Evolutionary conservation across 2,329 filamentous ascomycete species (phyloP).

Genomic region (Trichophyton schoenleinii): DNA sequence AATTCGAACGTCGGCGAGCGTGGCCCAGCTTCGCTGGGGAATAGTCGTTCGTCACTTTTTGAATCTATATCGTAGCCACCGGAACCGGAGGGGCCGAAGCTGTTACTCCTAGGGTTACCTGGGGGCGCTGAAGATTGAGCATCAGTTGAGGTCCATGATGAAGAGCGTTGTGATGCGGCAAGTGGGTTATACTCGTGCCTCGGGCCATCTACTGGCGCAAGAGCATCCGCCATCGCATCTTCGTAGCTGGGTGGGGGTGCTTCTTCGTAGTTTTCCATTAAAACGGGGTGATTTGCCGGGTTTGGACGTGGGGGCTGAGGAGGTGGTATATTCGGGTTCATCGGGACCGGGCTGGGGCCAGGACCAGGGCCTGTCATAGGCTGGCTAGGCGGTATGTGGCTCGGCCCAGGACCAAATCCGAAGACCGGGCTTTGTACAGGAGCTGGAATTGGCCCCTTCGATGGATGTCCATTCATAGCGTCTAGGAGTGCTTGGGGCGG

Average conservation of each 20-base stretch:
- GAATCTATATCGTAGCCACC: constrained; percentile 8
- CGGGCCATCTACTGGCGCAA: constrained; percentile 60
- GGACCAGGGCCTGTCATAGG: constrained; percentile 8
- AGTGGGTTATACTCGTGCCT: constrained; percentile 42
- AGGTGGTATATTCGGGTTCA: constrained; percentile 19
- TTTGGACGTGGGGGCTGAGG: constrained; percentile 32
- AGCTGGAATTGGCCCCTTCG: constrained; percentile 11
- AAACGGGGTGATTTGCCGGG: constrained; percentile 11
- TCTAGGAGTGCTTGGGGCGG: constrained; percentile 66
- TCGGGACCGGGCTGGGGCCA: constrained; percentile 5
- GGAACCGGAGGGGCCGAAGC: constrained; percentile 1
- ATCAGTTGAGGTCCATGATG: constrained; percentile 23
- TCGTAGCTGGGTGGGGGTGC: constrained; percentile 83
- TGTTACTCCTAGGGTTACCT: constrained; percentile 11
- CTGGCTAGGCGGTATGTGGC: constrained; percentile 8
- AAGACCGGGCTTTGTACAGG: background rate
- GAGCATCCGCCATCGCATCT: constrained; percentile 70
- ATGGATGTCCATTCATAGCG: constrained; percentile 38
- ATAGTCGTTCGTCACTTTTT: constrained; percentile 20
- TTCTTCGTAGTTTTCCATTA: constrained; percentile 42
- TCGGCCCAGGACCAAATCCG: background rate
- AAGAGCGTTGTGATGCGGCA: constrained; percentile 17
- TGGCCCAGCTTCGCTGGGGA: constrained; percentile 9
- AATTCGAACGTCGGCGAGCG: background rate
- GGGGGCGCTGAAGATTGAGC: constrained; percentile 22